Evolutionary conservation across 495 filamentous ascomycete genomes (phyloP).

Genomic region (Penicillium diatomitis): DNA sequence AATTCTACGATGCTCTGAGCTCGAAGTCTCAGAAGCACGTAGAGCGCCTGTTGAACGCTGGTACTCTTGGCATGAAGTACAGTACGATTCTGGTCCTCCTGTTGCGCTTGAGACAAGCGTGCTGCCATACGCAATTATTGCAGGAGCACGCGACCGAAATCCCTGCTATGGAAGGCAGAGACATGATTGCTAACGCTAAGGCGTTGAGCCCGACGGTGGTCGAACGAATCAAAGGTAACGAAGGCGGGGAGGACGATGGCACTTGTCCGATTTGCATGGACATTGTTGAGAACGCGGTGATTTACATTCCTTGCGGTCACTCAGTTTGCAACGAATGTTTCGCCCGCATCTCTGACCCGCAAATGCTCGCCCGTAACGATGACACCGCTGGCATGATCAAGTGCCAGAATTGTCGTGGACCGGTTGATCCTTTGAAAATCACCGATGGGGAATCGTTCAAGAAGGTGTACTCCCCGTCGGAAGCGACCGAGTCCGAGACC

Average conservation of each 20-base stretch:
- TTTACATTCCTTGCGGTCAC: slow-evolving; percentile 83
- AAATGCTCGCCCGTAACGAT: slow-evolving; percentile 50
- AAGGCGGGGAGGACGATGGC: slow-evolving; percentile 35
- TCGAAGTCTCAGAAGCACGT: slow-evolving; percentile 55
- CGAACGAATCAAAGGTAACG: slow-evolving; percentile 53
- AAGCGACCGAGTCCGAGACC: slow-evolving; percentile 4
- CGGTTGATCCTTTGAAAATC: slow-evolving; percentile 54
- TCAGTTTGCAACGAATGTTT: slow-evolving; percentile 74
- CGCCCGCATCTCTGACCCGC: slow-evolving; percentile 57
- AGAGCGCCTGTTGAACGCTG: slow-evolving; percentile 66
- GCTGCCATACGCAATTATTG: slow-evolving; percentile 89
- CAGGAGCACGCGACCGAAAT: slow-evolving; percentile 54
- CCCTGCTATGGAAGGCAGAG: slow-evolving; percentile 47
- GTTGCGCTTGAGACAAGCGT: slow-evolving; percentile 75
- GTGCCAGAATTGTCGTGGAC: slow-evolving; percentile 70
- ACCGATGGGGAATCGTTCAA: slow-evolving; percentile 69
- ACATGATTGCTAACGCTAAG: slow-evolving; percentile 59
- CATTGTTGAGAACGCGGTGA: slow-evolving; percentile 60
- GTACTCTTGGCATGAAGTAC: slow-evolving; percentile 70
- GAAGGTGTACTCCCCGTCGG: slow-evolving; percentile 54
- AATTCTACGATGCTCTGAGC: slow-evolving; percentile 68
- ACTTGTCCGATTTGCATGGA: slow-evolving; percentile 76
- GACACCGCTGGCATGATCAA: slow-evolving; percentile 37
- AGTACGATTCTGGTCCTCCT: slow-evolving; percentile 77
- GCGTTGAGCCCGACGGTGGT: slow-evolving; percentile 53